A percentile compares a stretch with the other conserved stretches of the same genome.
phyloP scores from a whole-genome alignment of 108 stramenopile genomes.

The Cyclostephanos tholiformis region DNA sequence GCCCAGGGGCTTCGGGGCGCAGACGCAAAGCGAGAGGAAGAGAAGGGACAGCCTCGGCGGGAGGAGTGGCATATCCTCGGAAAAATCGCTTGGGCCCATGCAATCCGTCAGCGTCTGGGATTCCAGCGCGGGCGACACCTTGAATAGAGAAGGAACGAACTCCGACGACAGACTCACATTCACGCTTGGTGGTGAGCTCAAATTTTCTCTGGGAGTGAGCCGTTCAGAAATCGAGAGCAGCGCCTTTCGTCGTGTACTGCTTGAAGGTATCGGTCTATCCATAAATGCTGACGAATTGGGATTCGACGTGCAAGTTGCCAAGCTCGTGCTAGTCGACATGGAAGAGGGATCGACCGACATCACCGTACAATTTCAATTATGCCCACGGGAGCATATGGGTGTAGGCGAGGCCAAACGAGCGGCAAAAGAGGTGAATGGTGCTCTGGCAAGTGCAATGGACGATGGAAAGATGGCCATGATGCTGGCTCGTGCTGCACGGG shows the following conservation, averaged over 20 bases:
- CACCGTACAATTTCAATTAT: slow-evolving; percentile 60
- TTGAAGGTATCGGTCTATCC: slow-evolving; percentile 51
- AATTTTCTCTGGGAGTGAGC: slow-evolving; percentile 67
- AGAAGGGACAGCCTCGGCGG: slow-evolving; percentile 38
- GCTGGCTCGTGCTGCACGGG: slow-evolving; percentile 63
- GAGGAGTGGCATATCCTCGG: slow-evolving; percentile 37
- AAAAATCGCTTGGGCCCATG: slow-evolving; percentile 33
- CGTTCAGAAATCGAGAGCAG: slow-evolving; percentile 60
- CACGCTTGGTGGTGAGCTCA: slow-evolving; percentile 62
- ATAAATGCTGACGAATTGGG: slow-evolving; percentile 53
- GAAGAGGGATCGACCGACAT: slow-evolving; percentile 66
- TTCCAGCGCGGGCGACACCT: slow-evolving; percentile 8
- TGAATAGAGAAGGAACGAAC: background rate
- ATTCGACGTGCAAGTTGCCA: slow-evolving; percentile 58
- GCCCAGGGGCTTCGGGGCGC: slow-evolving; percentile 53
- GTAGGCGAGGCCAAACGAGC: slow-evolving; percentile 52
- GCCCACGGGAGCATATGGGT: slow-evolving; percentile 43
- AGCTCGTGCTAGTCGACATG: slow-evolving; percentile 54
- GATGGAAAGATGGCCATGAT: slow-evolving; percentile 72
- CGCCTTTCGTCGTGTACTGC: slow-evolving; percentile 62
- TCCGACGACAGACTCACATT: slow-evolving; percentile 33
- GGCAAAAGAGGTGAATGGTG: slow-evolving; percentile 60
- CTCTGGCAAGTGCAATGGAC: slow-evolving; percentile 72
- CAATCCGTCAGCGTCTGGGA: slow-evolving; percentile 15
- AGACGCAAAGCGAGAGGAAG: slow-evolving; percentile 24